phyloP scores from a whole-genome alignment of 306 rosid species.

The Ceratonia siliqua region DNA sequence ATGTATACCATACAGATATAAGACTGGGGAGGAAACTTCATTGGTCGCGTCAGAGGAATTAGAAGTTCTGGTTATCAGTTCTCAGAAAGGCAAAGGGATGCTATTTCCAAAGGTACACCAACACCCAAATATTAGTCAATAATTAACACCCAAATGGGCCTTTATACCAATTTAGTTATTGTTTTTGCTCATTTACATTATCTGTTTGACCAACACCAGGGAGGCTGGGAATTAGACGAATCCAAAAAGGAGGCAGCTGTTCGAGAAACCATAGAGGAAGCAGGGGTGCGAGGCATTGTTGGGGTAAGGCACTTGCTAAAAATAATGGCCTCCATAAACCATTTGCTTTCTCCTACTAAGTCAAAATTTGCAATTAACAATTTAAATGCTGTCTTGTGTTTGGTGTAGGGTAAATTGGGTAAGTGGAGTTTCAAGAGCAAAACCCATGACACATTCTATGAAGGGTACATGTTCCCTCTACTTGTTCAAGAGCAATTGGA shows the following conservation, averaged over 20 bases:
- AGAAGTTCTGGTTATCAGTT: conserved; percentile 79
- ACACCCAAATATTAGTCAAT: neutral
- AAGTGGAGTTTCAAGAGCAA: conserved; percentile 89
- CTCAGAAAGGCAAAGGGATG: conserved; percentile 81
- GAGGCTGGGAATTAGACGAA: conserved; percentile 92
- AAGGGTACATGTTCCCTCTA: conserved; percentile 92
- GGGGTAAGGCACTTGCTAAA: conserved; percentile 46
- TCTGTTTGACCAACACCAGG: conserved; percentile 45
- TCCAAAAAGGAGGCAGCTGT: conserved; percentile 80
- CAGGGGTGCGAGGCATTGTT: conserved; percentile 74
- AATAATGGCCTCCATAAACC: neutral
- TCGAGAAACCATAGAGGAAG: conserved; percentile 84
- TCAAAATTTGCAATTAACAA: neutral
- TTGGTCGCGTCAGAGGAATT: conserved; percentile 42
- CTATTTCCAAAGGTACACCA: conserved; percentile 76
- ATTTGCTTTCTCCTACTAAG: neutral
- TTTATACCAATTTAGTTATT: neutral
- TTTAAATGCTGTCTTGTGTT: neutral
- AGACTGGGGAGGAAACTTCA: conserved; percentile 32
- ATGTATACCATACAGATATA: conserved; percentile 85
- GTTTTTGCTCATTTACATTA: neutral
- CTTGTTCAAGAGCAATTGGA: conserved; percentile 79
- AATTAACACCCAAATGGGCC: neutral
- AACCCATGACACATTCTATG: conserved; percentile 59
- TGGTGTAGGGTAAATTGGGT: conserved; percentile 65